A percentile compares a stretch with the other conserved stretches of the same genome.
These are phyloP conservation scores for Pestalotiopsis fici DNA, from an alignment of 2,329 filamentous ascomycete genomes.

Conservation along the genomic window DNA sequence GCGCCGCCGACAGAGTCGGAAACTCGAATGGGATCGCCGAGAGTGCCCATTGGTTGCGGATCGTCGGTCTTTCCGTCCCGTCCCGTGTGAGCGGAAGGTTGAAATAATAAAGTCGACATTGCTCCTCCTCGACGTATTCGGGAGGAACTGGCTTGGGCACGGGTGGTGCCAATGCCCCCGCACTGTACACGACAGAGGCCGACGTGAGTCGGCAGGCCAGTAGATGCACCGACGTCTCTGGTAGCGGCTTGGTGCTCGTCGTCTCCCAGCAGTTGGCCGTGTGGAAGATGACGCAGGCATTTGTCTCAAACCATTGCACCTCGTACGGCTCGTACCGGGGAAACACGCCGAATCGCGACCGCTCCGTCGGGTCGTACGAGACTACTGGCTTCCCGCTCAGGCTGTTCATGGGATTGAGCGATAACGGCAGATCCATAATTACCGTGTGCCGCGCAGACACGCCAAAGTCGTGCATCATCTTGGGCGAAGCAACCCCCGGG, in stretches of 20 bases:
- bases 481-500: conserved; percentile 61
- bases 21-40: conserved; percentile 70
- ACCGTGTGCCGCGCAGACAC: conserved; percentile 63
- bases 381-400: conserved; percentile 57
- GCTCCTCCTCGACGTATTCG: conserved; percentile 56
- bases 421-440: conserved; percentile 70
- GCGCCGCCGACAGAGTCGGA: conserved; percentile 55
- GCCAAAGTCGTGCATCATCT: conserved; percentile 79
- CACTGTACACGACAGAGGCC: conserved; percentile 63
- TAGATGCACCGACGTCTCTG: conserved; percentile 55
- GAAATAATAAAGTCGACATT: conserved; percentile 72
- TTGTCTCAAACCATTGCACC: conserved; percentile 69
- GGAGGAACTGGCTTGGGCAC: conserved; percentile 34
- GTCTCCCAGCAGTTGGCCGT: conserved; percentile 72
- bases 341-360: conserved; percentile 68
- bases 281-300: conserved; percentile 70
- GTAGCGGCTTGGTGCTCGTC: conserved; percentile 23
- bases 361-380: conserved; percentile 56
- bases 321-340: conserved; percentile 58
- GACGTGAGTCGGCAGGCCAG: conserved; percentile 69
- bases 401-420: conserved; percentile 64
- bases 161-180: conserved; percentile 62
- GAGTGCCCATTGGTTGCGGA: conserved; percentile 65
- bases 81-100: conserved; percentile 49
- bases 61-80: conserved; percentile 30